Base-by-base conservation (phyloP, 2,329 filamentous ascomycete species). In the Pseudogymnoascus sp. region DNA sequence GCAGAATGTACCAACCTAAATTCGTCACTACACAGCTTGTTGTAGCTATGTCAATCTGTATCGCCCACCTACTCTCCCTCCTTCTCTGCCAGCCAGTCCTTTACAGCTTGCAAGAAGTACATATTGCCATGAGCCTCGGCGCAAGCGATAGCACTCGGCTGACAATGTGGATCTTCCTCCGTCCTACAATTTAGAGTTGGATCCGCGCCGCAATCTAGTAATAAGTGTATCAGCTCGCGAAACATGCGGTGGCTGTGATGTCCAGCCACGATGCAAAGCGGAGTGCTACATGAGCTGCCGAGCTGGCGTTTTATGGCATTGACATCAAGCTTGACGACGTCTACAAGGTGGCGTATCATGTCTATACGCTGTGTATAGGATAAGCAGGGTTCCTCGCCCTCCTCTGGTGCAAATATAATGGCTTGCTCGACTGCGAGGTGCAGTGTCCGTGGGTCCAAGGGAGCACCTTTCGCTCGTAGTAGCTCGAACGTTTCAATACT, bases 151-250 rank as follows among this genome's bases (percentile, higher is more conserved):
- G 38, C 38, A 41, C 38, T 41, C 18, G 38, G 8, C 38, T 11
- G 14, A 39, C 16, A 3, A 6, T 5, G 2, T 20, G 11, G 4
- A 41, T 18, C n/a, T 9, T 38, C n/a, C 37, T 41, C 18, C 16
- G 38, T 22, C 18, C 6, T 41, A 41, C 38, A 22, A 41, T 41
- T 41, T 18, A 41, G 38, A 41, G 11, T 41, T 62, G 58, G 57
- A 62, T 62, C 61, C 38, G 58, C 61, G 37, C 61, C 58, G 37
- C 39, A 38, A 54, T 62, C 58, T 18, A 62, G 41, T 39, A 62
- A 60, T 22, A 61, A 54, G 16, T 34, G 8, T 5, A 57, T 18
- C 30, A 60, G 22, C 30, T 60, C 61, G 54, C 58, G 25, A 22
- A 22, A 47, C 7, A 30, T 20, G 20, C 30, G 22, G 32, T 38